phyloP scores from a whole-genome alignment of 768 basidiomycete genomes.

The Exidia glandulosa region DNA sequence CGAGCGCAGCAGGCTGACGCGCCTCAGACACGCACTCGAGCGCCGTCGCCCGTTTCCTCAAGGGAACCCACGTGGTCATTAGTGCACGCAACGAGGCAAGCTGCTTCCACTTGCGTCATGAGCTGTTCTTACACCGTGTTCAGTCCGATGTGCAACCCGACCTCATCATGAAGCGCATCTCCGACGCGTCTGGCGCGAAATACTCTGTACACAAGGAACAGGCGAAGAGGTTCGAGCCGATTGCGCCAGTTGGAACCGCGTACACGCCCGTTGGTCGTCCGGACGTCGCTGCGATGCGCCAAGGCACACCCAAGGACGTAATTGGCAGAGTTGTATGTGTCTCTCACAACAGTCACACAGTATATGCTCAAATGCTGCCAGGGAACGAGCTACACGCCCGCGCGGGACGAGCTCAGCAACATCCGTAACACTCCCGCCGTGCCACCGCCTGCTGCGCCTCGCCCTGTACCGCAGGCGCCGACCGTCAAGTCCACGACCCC shows the following conservation, averaged over 20 bases:
- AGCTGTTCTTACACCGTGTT: not conserved
- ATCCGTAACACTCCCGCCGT: conserved; percentile 26
- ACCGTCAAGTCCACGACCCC: conserved; percentile 36
- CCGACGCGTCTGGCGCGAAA: conserved; percentile 79
- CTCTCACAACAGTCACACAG: not conserved
- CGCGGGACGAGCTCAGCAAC: conserved; percentile 16
- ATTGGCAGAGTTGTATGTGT: conserved; percentile 9
- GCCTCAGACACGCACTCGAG: conserved; percentile 58
- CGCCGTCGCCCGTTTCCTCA: conserved; percentile 69
- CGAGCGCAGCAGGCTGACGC: not conserved
- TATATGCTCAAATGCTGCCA: conserved; percentile 2
- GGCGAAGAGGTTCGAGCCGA: conserved; percentile 64
- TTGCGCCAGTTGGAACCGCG: conserved; percentile 67
- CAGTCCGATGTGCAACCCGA: conserved; percentile 73
- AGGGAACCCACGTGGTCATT: conserved; percentile 77
- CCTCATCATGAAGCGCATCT: conserved; percentile 77
- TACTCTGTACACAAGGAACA: conserved; percentile 77
- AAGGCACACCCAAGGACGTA: conserved; percentile 11
- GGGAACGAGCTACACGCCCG: conserved; percentile 16
- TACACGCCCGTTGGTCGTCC: conserved; percentile 68
- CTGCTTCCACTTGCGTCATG: conserved; percentile 1
- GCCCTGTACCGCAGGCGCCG: conserved; percentile 37
- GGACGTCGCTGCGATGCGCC: conserved; percentile 36
- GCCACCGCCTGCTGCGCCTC: conserved; percentile 21
- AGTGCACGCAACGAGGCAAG: conserved; percentile 76